These are phyloP conservation scores for Colletotrichum cordylinicola DNA, from an alignment of 2,329 filamentous ascomycete species.

Conservation along the genomic window DNA sequence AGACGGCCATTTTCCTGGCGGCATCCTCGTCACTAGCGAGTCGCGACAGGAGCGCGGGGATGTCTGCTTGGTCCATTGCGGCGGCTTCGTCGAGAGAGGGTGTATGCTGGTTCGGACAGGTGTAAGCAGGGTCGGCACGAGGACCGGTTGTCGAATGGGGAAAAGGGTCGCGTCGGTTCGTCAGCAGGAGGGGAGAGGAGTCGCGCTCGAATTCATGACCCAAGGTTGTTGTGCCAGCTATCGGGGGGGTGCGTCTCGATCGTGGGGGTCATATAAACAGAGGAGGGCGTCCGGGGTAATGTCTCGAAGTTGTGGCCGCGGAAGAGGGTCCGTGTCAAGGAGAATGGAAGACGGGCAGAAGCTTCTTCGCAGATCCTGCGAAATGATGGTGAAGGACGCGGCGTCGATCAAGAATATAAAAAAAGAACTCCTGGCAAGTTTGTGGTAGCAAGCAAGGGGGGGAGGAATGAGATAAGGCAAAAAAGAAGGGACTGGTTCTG, in stretches of 20 bases:
- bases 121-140: neutral
- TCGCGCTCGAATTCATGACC: constrained; percentile 16
- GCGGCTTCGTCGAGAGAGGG: neutral
- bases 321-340: constrained; percentile 9
- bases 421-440: constrained; percentile 3
- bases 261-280: neutral
- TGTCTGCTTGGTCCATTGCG: constrained; percentile 71
- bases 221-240: neutral
- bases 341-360: constrained; percentile 7
- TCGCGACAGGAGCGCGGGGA: constrained; percentile 68
- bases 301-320: neutral
- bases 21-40: constrained; percentile 81
- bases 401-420: constrained; percentile 3
- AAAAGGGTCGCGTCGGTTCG: neutral
- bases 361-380: constrained; percentile 5
- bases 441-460: neutral
- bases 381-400: neutral
- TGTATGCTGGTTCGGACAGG: neutral
- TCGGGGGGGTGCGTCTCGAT: neutral
- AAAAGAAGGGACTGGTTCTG: neutral
- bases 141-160: neutral
- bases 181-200: constrained; percentile 1
- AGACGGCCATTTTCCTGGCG: constrained; percentile 96
- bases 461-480: neutral
- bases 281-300: constrained; percentile 6